Evolutionary conservation across 2,329 filamentous ascomycete species (phyloP).

Genomic region (Neopestalotiopsis clavispora): DNA sequence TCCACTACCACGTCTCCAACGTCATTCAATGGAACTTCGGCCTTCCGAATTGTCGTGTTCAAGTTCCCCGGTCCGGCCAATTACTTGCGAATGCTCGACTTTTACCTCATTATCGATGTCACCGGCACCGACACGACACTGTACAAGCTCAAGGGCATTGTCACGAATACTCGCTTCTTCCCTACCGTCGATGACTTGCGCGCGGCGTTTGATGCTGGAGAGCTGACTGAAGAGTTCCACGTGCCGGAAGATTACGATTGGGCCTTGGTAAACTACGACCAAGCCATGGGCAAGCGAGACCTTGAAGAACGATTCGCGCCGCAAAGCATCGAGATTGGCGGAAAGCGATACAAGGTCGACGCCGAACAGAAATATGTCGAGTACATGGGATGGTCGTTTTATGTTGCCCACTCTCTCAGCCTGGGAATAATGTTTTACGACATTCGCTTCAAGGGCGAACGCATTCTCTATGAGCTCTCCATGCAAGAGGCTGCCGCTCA

Average conservation of each 20-base stretch:
- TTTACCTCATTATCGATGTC: slow-evolving; percentile 48
- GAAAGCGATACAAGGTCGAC: slow-evolving; percentile 49
- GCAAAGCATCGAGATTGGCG: slow-evolving; percentile 41
- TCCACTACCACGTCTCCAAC: slow-evolving; percentile 40
- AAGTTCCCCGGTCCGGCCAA: slow-evolving; percentile 42
- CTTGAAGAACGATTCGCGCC: slow-evolving; percentile 42
- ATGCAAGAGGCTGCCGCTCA: slow-evolving; percentile 58
- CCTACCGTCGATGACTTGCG: slow-evolving; percentile 38
- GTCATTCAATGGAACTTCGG: slow-evolving; percentile 45
- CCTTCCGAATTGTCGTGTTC: slow-evolving; percentile 47
- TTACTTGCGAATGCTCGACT: slow-evolving; percentile 49
- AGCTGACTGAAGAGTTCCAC: slow-evolving; percentile 38
- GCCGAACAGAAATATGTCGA: slow-evolving; percentile 50
- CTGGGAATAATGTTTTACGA: slow-evolving; percentile 53
- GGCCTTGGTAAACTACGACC: slow-evolving; percentile 39
- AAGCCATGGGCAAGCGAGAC: slow-evolving; percentile 35
- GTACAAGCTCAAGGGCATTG: slow-evolving; percentile 47
- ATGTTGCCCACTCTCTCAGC: slow-evolving; percentile 48
- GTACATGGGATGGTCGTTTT: slow-evolving; percentile 60
- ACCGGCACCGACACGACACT: slow-evolving; percentile 47
- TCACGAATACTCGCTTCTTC: slow-evolving; percentile 47
- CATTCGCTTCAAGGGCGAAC: slow-evolving; percentile 54
- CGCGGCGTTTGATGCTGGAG: slow-evolving; percentile 41
- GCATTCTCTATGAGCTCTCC: slow-evolving; percentile 57
- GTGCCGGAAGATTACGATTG: slow-evolving; percentile 40